A percentile compares a stretch with the other conserved stretches of the same genome.
These are phyloP conservation scores for Aspergillus fructus DNA, from an alignment of 2,329 filamentous ascomycete genomes.

Conservation along the genomic window DNA sequence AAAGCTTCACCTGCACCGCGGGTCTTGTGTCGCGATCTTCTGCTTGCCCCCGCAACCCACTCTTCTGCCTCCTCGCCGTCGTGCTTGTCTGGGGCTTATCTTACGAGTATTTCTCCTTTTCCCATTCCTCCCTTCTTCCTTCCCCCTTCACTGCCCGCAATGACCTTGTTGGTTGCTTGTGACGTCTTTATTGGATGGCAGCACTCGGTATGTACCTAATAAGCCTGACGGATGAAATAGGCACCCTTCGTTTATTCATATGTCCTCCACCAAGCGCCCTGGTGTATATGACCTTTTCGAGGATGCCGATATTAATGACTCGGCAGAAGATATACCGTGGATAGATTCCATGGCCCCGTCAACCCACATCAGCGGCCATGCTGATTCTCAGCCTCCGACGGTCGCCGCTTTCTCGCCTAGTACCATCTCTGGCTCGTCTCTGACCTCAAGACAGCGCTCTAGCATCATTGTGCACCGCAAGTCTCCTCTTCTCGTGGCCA, in stretches of 20 bases:
- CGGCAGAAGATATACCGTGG: conserved; percentile 51
- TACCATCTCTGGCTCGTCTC: conserved; percentile 67
- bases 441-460: conserved; percentile 73
- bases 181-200: conserved; percentile 49
- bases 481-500: conserved; percentile 86
- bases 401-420: conserved; percentile 87
- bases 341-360: conserved; percentile 53
- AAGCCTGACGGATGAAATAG: neutral
- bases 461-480: conserved; percentile 97
- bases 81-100: conserved; percentile 3
- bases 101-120: conserved; percentile 1
- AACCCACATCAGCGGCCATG: conserved; percentile 39
- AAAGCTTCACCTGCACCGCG: conserved; percentile 18
- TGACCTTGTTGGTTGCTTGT: conserved; percentile 32
- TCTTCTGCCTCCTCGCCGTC: conserved; percentile 2
- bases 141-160: conserved; percentile 26
- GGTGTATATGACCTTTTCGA: neutral
- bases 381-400: conserved; percentile 62
- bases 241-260: conserved; percentile 3
- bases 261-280: conserved; percentile 1
- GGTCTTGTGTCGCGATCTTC: conserved; percentile 6
- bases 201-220: conserved; percentile 44
- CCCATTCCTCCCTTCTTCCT: conserved; percentile 9
- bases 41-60: conserved; percentile 4
- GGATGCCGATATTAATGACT: conserved; percentile 25